phyloP scores from a whole-genome alignment of 2,329 filamentous ascomycete genomes.

The Ceratocystis lukuohia region DNA sequence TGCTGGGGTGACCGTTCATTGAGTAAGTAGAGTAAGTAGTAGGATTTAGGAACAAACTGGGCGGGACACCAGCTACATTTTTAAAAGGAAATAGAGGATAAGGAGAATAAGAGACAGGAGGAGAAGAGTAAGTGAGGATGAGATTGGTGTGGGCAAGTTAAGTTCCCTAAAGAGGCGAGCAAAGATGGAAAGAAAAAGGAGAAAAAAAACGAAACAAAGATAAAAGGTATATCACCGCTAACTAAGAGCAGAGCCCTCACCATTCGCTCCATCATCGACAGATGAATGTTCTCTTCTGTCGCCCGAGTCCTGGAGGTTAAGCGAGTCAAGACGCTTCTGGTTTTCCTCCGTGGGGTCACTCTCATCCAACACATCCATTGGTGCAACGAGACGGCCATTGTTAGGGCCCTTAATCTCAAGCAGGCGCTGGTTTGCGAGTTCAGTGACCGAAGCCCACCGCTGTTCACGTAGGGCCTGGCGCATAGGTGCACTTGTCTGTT shows the following conservation, averaged over 20 bases:
- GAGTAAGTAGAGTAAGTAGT: background rate
- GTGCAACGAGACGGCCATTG: conserved; percentile 29
- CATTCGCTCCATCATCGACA: background rate
- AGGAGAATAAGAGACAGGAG: background rate
- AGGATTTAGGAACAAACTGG: background rate
- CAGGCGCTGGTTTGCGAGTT: conserved; percentile 62
- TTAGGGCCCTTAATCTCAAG: conserved; percentile 27
- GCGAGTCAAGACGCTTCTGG: conserved; percentile 73
- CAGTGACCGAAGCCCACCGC: conserved; percentile 77
- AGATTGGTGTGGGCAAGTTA: background rate
- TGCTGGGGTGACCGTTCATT: background rate
- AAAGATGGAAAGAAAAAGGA: background rate
- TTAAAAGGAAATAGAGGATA: background rate
- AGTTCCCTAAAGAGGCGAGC: background rate
- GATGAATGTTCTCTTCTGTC: conserved; percentile 39
- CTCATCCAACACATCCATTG: conserved; percentile 51
- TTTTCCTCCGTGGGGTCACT: conserved; percentile 71
- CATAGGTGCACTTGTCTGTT: conserved; percentile 81
- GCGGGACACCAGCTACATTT: background rate
- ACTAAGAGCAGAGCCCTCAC: conserved; percentile 7
- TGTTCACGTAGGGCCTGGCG: conserved; percentile 69
- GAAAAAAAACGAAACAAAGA: conserved; percentile 15
- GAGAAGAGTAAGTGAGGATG: background rate
- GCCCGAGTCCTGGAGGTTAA: conserved; percentile 71
- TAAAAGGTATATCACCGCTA: conserved; percentile 10